Conservation (phyloP, 2,329 filamentous ascomycete genomes). For the Shiraia sp. region DNA sequence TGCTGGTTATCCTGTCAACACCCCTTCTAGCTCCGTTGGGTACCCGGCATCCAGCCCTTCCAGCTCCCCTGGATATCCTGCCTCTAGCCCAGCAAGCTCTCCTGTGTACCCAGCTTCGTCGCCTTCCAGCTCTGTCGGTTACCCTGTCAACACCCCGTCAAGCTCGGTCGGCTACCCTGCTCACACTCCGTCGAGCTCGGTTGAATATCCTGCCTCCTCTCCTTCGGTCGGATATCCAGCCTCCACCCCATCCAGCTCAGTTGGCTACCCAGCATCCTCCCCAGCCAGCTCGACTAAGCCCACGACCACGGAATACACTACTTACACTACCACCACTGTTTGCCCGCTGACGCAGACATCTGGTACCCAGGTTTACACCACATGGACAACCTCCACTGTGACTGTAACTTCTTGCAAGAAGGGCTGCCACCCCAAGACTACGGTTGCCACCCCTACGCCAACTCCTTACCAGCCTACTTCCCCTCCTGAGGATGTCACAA, state of each 20-base stretch:
- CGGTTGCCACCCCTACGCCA: constrained; percentile 16
- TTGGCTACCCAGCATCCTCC: not conserved
- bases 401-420: constrained; percentile 45
- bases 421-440: constrained; percentile 31
- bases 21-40: constrained; percentile 3
- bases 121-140: constrained; percentile 18
- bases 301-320: constrained; percentile 30
- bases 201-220: constrained; percentile 6
- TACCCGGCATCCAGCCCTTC: constrained; percentile 1
- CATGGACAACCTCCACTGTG: constrained; percentile 42
- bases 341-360: constrained; percentile 22
- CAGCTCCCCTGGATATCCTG: constrained; percentile 4
- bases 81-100: not conserved
- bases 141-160: constrained; percentile 6
- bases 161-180: constrained; percentile 3
- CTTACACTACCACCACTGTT: constrained; percentile 25
- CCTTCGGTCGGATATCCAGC: constrained; percentile 1
- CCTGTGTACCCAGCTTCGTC: constrained; percentile 2
- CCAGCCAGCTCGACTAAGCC: constrained; percentile 12
- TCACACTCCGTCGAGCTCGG: not conserved
- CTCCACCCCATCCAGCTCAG: constrained; percentile 2
- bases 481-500: constrained; percentile 23
- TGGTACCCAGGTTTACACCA: constrained; percentile 21
- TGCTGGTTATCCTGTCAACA: constrained; percentile 6
- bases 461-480: constrained; percentile 7